Conservation (phyloP, 176 grass and related monocot genomes). For the Oryza nivara region DNA sequence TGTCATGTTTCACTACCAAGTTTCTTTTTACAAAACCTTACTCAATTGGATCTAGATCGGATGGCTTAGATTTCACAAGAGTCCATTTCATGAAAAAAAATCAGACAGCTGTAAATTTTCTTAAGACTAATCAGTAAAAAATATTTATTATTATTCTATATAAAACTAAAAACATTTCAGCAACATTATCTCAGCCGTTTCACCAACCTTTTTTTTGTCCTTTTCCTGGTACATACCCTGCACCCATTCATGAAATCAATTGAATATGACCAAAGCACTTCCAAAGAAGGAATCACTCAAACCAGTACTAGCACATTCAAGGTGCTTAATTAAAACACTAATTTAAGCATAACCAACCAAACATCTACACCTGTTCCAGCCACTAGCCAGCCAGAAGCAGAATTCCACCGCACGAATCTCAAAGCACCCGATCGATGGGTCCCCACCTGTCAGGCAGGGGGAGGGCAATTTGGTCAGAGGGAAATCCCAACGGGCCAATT, state of each 20-base stretch:
- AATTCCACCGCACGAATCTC: not conserved
- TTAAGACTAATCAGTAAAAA: not conserved
- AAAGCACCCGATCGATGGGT: not conserved
- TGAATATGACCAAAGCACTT: not conserved
- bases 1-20: not conserved
- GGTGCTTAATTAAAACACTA: not conserved
- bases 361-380: not conserved
- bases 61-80: not conserved
- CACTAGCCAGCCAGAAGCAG: not conserved
- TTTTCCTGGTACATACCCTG: not conserved
- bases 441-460: not conserved
- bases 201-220: not conserved
- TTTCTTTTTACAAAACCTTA: not conserved
- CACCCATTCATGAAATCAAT: not conserved
- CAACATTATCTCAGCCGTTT: not conserved
- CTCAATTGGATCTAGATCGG: too few species aligned
- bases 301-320: not conserved
- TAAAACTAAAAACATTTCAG: not conserved
- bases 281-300: not conserved
- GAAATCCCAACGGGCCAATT: conserved; percentile 10
- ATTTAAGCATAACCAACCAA: not conserved
- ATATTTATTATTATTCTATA: not conserved
- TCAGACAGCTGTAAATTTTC: not conserved
- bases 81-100: not conserved
- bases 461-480: not conserved